Evolutionary conservation across 1,284 basidiomycete genomes (phyloP), one percentile per base, ranked within the genome.

Genomic region (Neotropicomus parvogracilis): DNA sequence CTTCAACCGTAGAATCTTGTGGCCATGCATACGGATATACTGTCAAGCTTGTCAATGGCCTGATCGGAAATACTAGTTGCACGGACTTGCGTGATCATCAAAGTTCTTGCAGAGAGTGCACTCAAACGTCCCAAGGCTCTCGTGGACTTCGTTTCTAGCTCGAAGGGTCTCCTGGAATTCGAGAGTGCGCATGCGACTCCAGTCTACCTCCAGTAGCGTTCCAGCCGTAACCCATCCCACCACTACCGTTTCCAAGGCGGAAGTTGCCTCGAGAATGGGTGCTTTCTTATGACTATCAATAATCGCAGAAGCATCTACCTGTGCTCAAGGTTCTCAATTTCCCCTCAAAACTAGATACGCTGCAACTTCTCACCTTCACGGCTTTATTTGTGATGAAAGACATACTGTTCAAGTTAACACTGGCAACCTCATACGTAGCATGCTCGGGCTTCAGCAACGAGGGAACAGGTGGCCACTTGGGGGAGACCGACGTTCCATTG

Each of bases 111-210:
- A 92, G 4, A 70, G 63, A 21, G 70, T 66, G 63, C 88, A 91
- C 0, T 65, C 68, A 40, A 74, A 72, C 14, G 60, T 70, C 13
- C 64, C 54, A 35, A 83, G 64, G 36, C 70, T 71, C 54, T 73
- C 67, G 6, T 70, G 61, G 4, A 85, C 62, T 16, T 67, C 69
- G 40, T 85, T 75, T 48, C 95, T 75, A 27, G 74, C 63, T 38
- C 80, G 78, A 39, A 97, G 63, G 19, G 78, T 71, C 55, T 98
- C 95, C 66, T 97, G 92, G 66, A 99, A 97, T 53, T 99, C 95
- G 14, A 99, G 70, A n/a, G 82, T 75, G 36, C 86, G 81, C 58
- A 94, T 75, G 45, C 88, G 82, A 40, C 74, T 74, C 94, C 94
- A 98, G 51, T 93, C 91, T 7, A 85, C 78, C 64, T 95, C 93